Conservation (phyloP, 495 filamentous ascomycete species). For the Penicilliopsis zonata region DNA sequence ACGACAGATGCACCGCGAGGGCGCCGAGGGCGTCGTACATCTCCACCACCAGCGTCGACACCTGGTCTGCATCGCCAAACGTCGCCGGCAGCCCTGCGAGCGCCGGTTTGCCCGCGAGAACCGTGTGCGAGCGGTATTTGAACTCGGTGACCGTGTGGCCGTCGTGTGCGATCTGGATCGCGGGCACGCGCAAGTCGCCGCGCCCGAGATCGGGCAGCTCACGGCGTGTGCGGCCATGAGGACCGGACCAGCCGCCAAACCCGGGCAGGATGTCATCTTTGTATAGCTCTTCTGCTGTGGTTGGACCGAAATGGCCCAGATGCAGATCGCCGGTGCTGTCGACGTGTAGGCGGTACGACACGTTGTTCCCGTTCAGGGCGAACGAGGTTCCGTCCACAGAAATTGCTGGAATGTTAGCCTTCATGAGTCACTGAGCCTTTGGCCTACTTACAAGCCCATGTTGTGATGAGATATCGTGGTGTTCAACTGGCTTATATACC, state of each 20-base stretch:
- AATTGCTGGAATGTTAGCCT: too few species aligned
- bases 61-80: slow-evolving; percentile 32
- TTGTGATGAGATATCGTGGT: too few species aligned
- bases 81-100: slow-evolving; percentile 38
- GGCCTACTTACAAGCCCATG: too few species aligned
- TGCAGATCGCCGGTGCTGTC: slow-evolving; percentile 35
- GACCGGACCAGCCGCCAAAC: slow-evolving; percentile 34
- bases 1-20: slow-evolving; percentile 36
- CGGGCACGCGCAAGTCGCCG: slow-evolving; percentile 42
- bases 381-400: slow-evolving; percentile 34
- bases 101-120: slow-evolving; percentile 31
- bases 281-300: slow-evolving; percentile 22
- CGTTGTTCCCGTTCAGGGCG: slow-evolving; percentile 32
- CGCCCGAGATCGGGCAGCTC: slow-evolving; percentile 44
- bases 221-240: slow-evolving; percentile 32
- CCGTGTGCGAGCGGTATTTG: slow-evolving; percentile 31
- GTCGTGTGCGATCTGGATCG: slow-evolving; percentile 38
- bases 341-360: slow-evolving; percentile 44
- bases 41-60: slow-evolving; percentile 37
- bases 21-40: slow-evolving; percentile 37
- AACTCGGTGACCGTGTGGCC: slow-evolving; percentile 39
- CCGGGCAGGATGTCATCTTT: slow-evolving; percentile 22
- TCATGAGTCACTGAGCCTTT: too few species aligned
- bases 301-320: slow-evolving; percentile 39
- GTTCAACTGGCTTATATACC: too few species aligned